Base-by-base conservation (phyloP, 305 asterid genomes). In the Rubia occidens region DNA sequence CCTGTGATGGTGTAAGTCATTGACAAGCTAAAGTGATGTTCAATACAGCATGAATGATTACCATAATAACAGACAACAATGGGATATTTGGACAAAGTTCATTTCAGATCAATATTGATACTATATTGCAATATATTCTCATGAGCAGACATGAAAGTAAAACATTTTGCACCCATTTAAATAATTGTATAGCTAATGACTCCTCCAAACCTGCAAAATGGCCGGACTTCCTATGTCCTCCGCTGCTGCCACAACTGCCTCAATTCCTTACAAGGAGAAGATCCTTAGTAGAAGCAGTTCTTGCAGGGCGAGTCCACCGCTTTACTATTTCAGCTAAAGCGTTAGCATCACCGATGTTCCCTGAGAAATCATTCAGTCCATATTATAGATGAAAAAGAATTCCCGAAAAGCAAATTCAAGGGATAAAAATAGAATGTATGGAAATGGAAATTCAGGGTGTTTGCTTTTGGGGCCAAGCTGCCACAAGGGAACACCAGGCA, bases 401-500 rank as follows among this genome's bases (percentile, higher is more conserved):
- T 63, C 29, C 53, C 58, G 40, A 42, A 68, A 45, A 17, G 70
- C 39, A 59, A 78, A 68, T 20, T 70, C 21, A 45, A 51, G 24
- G 55, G 29, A 26, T 60, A 49, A 65, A 21, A 29, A 7, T 18
- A 67, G 15, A 9, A 21, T 40, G 17, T 47, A 97, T 75, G 90
- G 88, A 79, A 87, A 93, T 44, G 98, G 96, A 71, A 89, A 85
- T 69, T 86, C 86, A 63, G 98, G 97, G 79, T 93, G 96, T 79
- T 82, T 85, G 94, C 98, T 93, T 85, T 93, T 97, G 59, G 92
- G 86, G 66, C 98, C 96, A 61, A 93, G 86, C 84, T 87, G 92
- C 98, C 97, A 93, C 77, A 93, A 81, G 49, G 98, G 98, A 72
- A 93, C 87, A 68, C 98, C 98, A 75, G 95, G 88, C 72, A 93